Evolutionary conservation across 129 eudicot species (phyloP).

Genomic region (Rutidosis leptorrhynchoides): DNA sequence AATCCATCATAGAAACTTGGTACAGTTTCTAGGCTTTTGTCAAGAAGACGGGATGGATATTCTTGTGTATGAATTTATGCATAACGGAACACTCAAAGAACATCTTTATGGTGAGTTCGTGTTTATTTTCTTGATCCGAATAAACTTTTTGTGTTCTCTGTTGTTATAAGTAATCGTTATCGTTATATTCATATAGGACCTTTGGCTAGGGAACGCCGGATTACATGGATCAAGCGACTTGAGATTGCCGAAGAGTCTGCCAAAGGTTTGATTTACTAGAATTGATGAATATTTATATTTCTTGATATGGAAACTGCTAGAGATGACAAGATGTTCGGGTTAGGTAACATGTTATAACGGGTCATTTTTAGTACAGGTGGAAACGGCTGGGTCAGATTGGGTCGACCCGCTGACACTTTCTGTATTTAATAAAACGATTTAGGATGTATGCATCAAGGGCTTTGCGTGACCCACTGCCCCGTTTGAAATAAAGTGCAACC

Average conservation of each 20-base stretch:
- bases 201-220: slow-evolving; percentile 53
- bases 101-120: slow-evolving; percentile 77
- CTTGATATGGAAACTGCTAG: background rate
- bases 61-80: slow-evolving; percentile 95
- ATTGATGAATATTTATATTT: background rate
- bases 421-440: background rate
- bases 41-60: slow-evolving; percentile 93
- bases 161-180: slow-evolving; percentile 18
- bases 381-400: background rate
- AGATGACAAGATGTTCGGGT: background rate
- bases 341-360: background rate
- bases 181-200: slow-evolving; percentile 61
- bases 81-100: slow-evolving; percentile 95
- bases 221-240: slow-evolving; percentile 87
- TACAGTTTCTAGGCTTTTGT: slow-evolving; percentile 95
- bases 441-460: background rate
- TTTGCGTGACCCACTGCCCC: background rate
- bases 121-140: background rate
- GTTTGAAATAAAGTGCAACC: background rate
- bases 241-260: slow-evolving; percentile 99
- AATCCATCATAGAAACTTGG: slow-evolving; percentile 95
- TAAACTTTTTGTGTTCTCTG: slow-evolving; percentile 3
- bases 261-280: slow-evolving; percentile 49
- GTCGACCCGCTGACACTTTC: background rate
- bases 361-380: background rate